Evolutionary conservation across 495 filamentous ascomycete species (phyloP), one percentile per base, ranked within the genome.

Genomic region (Hypoxylon crocopeplum): DNA sequence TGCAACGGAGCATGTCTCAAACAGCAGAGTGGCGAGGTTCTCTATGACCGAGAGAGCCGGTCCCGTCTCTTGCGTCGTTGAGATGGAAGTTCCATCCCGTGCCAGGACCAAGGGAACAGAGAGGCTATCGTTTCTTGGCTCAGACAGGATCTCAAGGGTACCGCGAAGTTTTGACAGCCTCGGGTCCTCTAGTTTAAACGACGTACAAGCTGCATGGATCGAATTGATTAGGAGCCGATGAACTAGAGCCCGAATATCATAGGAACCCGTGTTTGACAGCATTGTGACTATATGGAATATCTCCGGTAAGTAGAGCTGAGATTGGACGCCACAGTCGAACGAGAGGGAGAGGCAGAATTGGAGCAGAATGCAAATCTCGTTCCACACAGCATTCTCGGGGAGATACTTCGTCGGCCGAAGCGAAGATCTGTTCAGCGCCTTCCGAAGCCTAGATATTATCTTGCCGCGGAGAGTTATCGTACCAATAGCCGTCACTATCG

Each of bases 241-340:
- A 12, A 87, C 84, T 5, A 78, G 70, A 7, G 81, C 68, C 40
- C 84, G 72, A 8, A 86, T 73, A 11, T 79, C 77, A n/a, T 77
- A 64, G 13, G 77, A 68, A 29, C 85, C 85, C 16, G 80, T 84
- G 58, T 86, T 86, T 21, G 84, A 81, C 10, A 86, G 76, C 82
- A 88, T 86, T 1, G 84, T 86, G 50, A 86, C 82, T 41, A 86
- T 72, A 71, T 88, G 85, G 68, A 87, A 87, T 42, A 87, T 76
- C 66, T 88, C 85, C 4, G 85, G 84, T 10, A 88, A 72, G 48
- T 82, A 87, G 29, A 86, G 72, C 67, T 87, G 84, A 10, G 84
- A 78, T 58, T 87, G 85, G 17, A 84, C 79, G 16, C 82, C 77
- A 60, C 80, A 84, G 69, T 86, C 83, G 53, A 88, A 88, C 22